A percentile compares a stretch with the other conserved stretches of the same genome.
Evolutionary conservation across 805 yeast species (phyloP).

Genomic region (Ogataea populi-albae): DNA sequence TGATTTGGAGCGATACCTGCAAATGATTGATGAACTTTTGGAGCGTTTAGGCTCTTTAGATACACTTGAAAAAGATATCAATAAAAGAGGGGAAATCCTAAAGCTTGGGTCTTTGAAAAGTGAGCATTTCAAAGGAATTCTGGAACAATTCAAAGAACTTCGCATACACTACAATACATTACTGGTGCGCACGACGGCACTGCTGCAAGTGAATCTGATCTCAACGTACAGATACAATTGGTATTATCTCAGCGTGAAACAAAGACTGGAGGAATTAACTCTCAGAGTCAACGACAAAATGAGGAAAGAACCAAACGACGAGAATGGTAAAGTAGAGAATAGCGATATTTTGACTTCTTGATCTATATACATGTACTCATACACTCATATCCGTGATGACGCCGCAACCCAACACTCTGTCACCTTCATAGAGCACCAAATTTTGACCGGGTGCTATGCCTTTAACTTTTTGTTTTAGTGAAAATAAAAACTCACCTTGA

Average conservation of each 20-base stretch:
- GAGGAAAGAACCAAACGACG: not conserved
- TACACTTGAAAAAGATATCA: conserved; percentile 11
- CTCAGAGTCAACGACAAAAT: too few relatives aligned
- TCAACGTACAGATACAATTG: conserved; percentile 19
- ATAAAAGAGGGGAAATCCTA: conserved; percentile 5
- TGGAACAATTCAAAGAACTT: conserved; percentile 10
- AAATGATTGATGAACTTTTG: conserved; percentile 13
- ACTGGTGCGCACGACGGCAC: conserved; percentile 15
- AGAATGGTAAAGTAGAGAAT: conserved; percentile 2
- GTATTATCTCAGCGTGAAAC: conserved; percentile 12
- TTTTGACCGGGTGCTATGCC: conserved; percentile 93
- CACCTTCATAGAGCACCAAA: conserved; percentile 66
- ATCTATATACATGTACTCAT: conserved; percentile 5
- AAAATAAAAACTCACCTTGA: conserved; percentile 30
- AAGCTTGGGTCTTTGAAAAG: conserved; percentile 7
- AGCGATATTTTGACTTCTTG: not conserved
- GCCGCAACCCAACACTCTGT: conserved; percentile 68
- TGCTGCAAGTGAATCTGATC: conserved; percentile 19
- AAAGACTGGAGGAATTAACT: not conserved
- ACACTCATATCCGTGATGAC: conserved; percentile 25
- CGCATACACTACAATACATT: conserved; percentile 12
- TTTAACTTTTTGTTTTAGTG: conserved; percentile 45
- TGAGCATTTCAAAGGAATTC: conserved; percentile 1
- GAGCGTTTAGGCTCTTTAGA: conserved; percentile 6
- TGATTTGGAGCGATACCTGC: conserved; percentile 7